Base-by-base conservation (phyloP, 2,329 filamentous ascomycete species). In the Fusarium coicis region DNA sequence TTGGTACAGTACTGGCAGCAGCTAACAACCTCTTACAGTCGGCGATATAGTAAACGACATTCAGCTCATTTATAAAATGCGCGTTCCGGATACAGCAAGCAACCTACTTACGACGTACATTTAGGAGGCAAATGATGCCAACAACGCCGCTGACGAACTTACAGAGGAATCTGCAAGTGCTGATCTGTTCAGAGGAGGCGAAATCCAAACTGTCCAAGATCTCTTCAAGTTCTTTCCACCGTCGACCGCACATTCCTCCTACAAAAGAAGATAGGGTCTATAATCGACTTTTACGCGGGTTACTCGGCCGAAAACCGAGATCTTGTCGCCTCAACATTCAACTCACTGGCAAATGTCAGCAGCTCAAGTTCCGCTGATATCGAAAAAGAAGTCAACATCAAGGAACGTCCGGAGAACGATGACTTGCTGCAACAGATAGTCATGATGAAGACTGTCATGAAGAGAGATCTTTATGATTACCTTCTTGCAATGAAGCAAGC, bases 1-100 rank as follows among this genome's bases (percentile, higher is more conserved):
- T n/a, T 23, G 15, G 7, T 0, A 8, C 1, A 4, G 7, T 3
- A 32, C 7, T 18, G 3, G 10, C 28, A n/a, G 15, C 2, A 32
- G 5, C 46, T 49, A 7, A 49, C 21, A 12, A 3, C 2, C 6
- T 49, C 10, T n/a, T 7, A n/a, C 3, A 49, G 46, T 49, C 1
- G 28, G 28, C 15, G 46, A 49, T 18, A n/a, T 49, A 3, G 4
- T 49, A 1, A 49, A 49, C 0, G 32, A 7, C 5, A 49, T 5
- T 10, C 10, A 49, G 4, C 5, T 32, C 3, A 49, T 49, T 49
- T 23, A 49, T 18, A 2, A 18, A 2, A 49, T 49, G 21, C 4
- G 46, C 0, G 15, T 10, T 15, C 46, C 46, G 15, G 28, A 49
- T 4, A 49, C 46, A 49, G 7, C 15, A 3, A 49, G 4, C 0